Evolutionary conservation across 768 basidiomycete genomes (phyloP).

Genomic region (Mycena vulgaris): DNA sequence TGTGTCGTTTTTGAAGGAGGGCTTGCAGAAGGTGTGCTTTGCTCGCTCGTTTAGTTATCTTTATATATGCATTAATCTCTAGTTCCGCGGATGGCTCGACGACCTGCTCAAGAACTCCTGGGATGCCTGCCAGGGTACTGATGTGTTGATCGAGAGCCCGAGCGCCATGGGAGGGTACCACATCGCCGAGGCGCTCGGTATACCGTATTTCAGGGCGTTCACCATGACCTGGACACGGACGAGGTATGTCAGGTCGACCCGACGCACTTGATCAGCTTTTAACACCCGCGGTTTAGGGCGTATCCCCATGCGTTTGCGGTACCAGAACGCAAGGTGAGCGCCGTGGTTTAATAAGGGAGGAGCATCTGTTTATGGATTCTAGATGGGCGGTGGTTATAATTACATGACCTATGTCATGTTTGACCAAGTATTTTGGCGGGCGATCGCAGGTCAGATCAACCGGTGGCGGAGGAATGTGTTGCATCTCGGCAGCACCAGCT

Average conservation of each 20-base stretch:
- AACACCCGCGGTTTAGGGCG: slow-evolving; percentile 62
- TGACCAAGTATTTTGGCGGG: slow-evolving; percentile 98
- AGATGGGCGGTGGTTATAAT: slow-evolving; percentile 98
- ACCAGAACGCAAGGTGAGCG: slow-evolving; percentile 88
- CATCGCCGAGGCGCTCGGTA: slow-evolving; percentile 93
- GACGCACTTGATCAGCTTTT: slow-evolving; percentile 20
- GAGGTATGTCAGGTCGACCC: slow-evolving; percentile 61
- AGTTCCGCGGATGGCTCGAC: slow-evolving; percentile 99
- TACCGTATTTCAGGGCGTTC: slow-evolving; percentile 96
- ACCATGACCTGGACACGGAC: slow-evolving; percentile 99
- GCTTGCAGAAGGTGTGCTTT: slow-evolving; percentile 80
- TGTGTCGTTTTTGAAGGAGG: slow-evolving; percentile 94
- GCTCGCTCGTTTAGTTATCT: slow-evolving; percentile 10
- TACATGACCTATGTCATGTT: slow-evolving; percentile 99
- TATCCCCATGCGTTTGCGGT: slow-evolving; percentile 99
- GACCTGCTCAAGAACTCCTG: slow-evolving; percentile 95
- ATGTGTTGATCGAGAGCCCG: slow-evolving; percentile 94
- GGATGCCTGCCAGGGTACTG: slow-evolving; percentile 96
- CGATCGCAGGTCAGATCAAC: slow-evolving; percentile 94
- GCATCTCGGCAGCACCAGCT: slow-evolving; percentile 82
- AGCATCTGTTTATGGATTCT: slow-evolving; percentile 2
- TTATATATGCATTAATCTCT: slow-evolving; percentile 28
- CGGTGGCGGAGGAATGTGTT: slow-evolving; percentile 89
- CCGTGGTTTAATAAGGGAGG: neutral
- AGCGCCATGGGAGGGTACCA: slow-evolving; percentile 98